A percentile compares a stretch with the other conserved stretches of the same genome.
Evolutionary conservation across 805 yeast genomes (phyloP).

Genomic region (Lipomyces lipofer): DNA sequence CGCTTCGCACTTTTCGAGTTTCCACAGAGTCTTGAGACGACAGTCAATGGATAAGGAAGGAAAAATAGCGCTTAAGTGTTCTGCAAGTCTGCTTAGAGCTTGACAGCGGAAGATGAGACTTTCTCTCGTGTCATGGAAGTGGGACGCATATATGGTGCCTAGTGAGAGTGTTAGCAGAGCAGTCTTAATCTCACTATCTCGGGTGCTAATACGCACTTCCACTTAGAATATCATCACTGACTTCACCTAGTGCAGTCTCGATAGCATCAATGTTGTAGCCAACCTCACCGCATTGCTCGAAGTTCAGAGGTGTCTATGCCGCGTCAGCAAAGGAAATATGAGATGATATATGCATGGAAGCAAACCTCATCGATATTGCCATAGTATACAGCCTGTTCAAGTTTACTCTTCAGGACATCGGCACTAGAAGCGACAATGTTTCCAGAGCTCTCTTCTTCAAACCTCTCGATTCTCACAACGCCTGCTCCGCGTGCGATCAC

Average conservation of each 20-base stretch:
- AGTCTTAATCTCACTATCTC: too few relatives aligned
- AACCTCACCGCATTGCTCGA: constrained; percentile 47
- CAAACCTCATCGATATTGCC: constrained; percentile 43
- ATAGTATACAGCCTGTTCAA: constrained; percentile 82
- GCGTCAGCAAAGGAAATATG: not conserved
- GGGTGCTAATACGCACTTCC: too few relatives aligned
- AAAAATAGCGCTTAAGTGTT: constrained; percentile 47
- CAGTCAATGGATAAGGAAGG: constrained; percentile 41
- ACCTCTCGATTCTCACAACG: constrained; percentile 58
- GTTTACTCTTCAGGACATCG: constrained; percentile 62
- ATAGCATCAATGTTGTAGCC: constrained; percentile 49
- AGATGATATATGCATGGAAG: not conserved
- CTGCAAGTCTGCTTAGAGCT: constrained; percentile 48
- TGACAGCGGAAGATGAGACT: constrained; percentile 50
- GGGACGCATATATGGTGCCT: constrained; percentile 22
- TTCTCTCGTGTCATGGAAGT: constrained; percentile 16
- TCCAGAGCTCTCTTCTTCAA: constrained; percentile 30
- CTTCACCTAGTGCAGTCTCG: constrained; percentile 51
- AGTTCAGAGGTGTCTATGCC: constrained; percentile 52
- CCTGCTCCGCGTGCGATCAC: constrained; percentile 59
- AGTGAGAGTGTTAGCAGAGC: not conserved
- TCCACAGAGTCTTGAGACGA: constrained; percentile 45
- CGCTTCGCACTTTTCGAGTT: constrained; percentile 50
- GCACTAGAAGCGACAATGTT: constrained; percentile 15
- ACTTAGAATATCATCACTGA: constrained; percentile 57